Conservation (phyloP, 1,284 basidiomycete species). For the Lentinula novae-zelandiae region DNA sequence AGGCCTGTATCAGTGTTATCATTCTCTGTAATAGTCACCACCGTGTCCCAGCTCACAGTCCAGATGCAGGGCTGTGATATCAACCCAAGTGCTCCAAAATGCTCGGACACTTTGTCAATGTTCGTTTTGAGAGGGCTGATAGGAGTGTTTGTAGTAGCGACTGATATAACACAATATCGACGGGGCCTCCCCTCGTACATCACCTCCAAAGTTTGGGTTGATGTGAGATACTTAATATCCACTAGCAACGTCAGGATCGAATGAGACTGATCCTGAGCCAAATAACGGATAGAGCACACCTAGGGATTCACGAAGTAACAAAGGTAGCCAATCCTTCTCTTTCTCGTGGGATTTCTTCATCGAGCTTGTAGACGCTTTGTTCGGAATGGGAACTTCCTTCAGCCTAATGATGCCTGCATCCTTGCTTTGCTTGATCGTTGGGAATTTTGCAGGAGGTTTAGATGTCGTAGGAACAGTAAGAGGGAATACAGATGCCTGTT, state of each 20-base stretch:
- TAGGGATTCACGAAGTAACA: constrained; percentile 59
- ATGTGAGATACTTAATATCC: constrained; percentile 69
- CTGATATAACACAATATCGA: constrained; percentile 48
- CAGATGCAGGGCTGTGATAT: constrained; percentile 38
- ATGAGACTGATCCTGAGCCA: neutral
- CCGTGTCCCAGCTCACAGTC: constrained; percentile 61
- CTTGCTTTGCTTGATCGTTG: constrained; percentile 43
- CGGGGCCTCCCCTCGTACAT: constrained; percentile 58
- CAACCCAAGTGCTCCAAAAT: constrained; percentile 41
- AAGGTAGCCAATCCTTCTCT: constrained; percentile 60
- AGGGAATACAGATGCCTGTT: constrained; percentile 43
- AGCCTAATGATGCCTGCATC: constrained; percentile 51
- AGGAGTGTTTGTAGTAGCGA: constrained; percentile 29
- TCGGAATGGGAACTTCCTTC: constrained; percentile 35
- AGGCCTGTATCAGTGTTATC: constrained; percentile 14
- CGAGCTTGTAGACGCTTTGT: constrained; percentile 16
- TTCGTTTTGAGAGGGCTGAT: constrained; percentile 17
- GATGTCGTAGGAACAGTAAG: constrained; percentile 32
- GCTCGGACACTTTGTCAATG: constrained; percentile 33
- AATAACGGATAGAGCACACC: constrained; percentile 35
- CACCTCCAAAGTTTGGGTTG: constrained; percentile 59
- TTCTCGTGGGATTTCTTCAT: constrained; percentile 27
- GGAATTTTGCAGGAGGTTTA: constrained; percentile 40
- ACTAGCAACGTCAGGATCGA: constrained; percentile 39
- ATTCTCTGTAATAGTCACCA: constrained; percentile 42